A percentile compares a stretch with the other conserved stretches of the same genome.
Evolutionary conservation across 495 filamentous ascomycete genomes (phyloP).

Genomic region (Cercophora scortea): DNA sequence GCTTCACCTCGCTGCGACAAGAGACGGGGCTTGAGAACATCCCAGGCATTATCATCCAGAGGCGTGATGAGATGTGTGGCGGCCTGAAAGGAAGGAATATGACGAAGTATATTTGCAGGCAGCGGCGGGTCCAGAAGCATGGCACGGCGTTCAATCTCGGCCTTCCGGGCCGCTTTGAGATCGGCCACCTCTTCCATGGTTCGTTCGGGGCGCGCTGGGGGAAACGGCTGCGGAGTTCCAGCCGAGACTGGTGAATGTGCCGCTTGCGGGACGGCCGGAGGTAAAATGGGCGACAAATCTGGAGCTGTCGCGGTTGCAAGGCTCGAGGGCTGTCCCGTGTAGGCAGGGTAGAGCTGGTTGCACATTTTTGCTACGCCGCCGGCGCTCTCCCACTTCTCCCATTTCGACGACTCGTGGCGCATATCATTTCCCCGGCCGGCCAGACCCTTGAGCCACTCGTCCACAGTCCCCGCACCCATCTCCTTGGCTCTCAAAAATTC

Average conservation of each 20-base stretch:
- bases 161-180: constrained; percentile 49
- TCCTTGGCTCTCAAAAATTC: constrained; percentile 51
- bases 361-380: constrained; percentile 36
- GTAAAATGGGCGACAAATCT: neutral
- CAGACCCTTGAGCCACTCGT: constrained; percentile 71
- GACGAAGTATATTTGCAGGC: constrained; percentile 45
- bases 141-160: constrained; percentile 63
- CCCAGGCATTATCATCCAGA: constrained; percentile 58
- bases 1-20: constrained; percentile 53
- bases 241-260: neutral
- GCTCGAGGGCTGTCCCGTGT: neutral
- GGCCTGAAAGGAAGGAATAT: constrained; percentile 63
- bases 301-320: neutral
- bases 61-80: constrained; percentile 57
- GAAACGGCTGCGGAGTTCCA: constrained; percentile 1
- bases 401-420: constrained; percentile 51
- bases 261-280: constrained; percentile 2
- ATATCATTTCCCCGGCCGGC: constrained; percentile 48
- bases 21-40: constrained; percentile 54
- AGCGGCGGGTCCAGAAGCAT: constrained; percentile 55
- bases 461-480: constrained; percentile 52
- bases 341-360: constrained; percentile 20
- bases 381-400: constrained; percentile 60
- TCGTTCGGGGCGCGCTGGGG: constrained; percentile 23
- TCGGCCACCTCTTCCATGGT: constrained; percentile 40